Base-by-base conservation (phyloP, 352 stramenopile species). In the Globisporangium heterothallicum region DNA sequence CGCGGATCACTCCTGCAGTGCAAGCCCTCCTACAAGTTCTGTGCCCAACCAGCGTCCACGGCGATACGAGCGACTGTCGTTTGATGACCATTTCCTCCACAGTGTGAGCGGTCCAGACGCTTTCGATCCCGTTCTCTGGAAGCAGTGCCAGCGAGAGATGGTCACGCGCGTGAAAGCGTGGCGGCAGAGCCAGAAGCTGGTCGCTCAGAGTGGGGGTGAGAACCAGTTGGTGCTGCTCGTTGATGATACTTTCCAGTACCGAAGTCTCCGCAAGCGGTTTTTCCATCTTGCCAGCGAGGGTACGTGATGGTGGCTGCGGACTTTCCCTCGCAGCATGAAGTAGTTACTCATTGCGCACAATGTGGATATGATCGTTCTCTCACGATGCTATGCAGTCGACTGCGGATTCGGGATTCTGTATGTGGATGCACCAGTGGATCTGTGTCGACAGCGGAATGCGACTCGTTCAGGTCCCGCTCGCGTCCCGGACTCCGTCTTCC, bases 181-280 rank as follows among this genome's bases (percentile, higher is more conserved):
- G 29, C 8, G 64, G 10, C 8, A 6, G 8, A 10, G 5, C 32
- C 6, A 38, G 4, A 50, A 26, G 18, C 25, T 14, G 10, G 19
- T 22, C 21, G 19, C 10, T 49, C 40, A 29, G 6, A 50, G 50
- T 5, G 16, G 19, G 0, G 36, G 21, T 5, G 50, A 54, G 21
- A 60, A n/a, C 14, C 22, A 59, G 6, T 45, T 78, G 6, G 61
- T 88, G 25, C 49, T 91, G 18, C 53, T 91, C 14, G 60, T 87
- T 2, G 80, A 91, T 35, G 80, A 91, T 49, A 88, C 82, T 44
- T 87, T 91, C 42, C 64, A 75, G 25, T 84, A 78, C 26, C 73
- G 69, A 9, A 91, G 79, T 49, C 69, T 73, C 34, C 77, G 80
- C 47, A 91, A 91, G 52, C 74, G 73, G 18, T 85, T 84, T 56